Percentiles rank a stretch among this genome's conserved stretches.
Conservation (phyloP, 257 asterid species). For the Handroanthus guayacan region DNA sequence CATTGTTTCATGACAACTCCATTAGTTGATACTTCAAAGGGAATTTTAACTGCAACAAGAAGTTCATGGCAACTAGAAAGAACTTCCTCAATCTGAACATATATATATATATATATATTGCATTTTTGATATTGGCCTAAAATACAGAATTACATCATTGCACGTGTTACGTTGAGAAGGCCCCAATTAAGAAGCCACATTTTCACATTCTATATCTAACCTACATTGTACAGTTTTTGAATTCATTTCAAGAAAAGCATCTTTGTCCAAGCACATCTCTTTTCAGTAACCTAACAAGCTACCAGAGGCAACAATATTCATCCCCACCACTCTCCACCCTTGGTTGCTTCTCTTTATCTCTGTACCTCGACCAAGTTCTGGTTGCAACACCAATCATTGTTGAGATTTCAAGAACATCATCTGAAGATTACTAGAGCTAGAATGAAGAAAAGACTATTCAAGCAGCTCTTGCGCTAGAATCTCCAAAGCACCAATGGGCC, state of each 20-base stretch:
- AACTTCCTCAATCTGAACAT: background rate
- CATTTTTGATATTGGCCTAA: background rate
- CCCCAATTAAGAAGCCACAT: slow-evolving; percentile 10
- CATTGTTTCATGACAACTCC: too few species aligned
- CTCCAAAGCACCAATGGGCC: slow-evolving; percentile 16
- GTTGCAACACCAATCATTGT: background rate
- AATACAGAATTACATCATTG: slow-evolving; percentile 33
- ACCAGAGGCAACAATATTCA: background rate
- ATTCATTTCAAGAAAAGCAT: background rate
- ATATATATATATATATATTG: background rate
- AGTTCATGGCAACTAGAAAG: background rate
- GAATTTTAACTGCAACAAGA: background rate
- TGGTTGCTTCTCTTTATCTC: slow-evolving; percentile 13
- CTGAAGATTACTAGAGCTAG: background rate
- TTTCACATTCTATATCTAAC: slow-evolving; percentile 23
- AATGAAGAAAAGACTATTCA: background rate
- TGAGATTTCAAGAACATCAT: background rate
- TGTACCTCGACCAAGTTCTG: background rate
- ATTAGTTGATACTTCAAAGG: too few species aligned
- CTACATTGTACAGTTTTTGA: slow-evolving; percentile 12
- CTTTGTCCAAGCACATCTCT: background rate
- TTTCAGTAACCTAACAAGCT: background rate
- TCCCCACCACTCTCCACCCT: background rate
- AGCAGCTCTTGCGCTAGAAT: background rate
- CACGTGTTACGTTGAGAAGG: background rate